These are phyloP conservation scores for Aureobasidium lini DNA, from an alignment of 2,329 filamentous ascomycete species.

Conservation along the genomic window DNA sequence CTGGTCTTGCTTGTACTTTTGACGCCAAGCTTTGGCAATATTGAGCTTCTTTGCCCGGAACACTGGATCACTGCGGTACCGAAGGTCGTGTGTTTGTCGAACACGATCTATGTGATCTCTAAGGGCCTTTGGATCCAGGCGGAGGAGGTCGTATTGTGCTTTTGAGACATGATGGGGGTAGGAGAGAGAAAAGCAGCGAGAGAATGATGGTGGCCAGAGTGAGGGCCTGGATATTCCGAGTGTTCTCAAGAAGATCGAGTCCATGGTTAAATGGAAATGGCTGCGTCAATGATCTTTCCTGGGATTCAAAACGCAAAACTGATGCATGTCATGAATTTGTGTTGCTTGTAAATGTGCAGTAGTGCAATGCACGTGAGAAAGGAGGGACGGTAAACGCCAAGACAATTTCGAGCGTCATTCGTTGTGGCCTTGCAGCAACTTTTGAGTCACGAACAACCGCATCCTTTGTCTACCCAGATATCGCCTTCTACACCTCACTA, in stretches of 20 bases:
- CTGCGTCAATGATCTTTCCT: not conserved
- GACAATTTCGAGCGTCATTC: slow-evolving; percentile 9
- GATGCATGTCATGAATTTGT: not conserved
- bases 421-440: slow-evolving; percentile 4
- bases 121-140: no score
- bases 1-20: no score
- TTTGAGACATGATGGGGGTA: not conserved
- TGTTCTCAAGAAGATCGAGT: not conserved
- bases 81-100: no score
- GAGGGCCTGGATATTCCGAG: not conserved
- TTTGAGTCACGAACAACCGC: slow-evolving; percentile 4
- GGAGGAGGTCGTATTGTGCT: no score
- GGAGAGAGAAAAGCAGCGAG: not conserved
- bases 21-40: no score
- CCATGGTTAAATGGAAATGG: not conserved
- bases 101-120: no score
- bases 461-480: not conserved
- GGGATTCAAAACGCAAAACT: no score
- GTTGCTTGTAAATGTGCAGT: not conserved
- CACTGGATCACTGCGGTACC: no score
- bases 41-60: no score
- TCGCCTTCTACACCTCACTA: not conserved
- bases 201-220: not conserved
- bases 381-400: not conserved
- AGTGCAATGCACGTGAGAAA: not conserved